phyloP scores from a whole-genome alignment of 768 basidiomycete species.

The Rickenella mellea region DNA sequence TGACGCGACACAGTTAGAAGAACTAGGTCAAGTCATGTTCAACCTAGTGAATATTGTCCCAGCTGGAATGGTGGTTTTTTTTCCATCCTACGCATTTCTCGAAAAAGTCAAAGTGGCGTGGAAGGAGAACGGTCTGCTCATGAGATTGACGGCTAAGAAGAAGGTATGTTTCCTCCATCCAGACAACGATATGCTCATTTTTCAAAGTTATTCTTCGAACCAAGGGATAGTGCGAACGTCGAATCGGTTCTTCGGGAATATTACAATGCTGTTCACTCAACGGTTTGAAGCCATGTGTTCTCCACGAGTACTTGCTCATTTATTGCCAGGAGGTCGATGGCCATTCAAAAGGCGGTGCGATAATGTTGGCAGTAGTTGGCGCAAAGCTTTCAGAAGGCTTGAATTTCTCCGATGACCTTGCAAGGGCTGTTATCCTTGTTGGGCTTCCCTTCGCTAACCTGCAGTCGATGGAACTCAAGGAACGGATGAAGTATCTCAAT shows the following conservation, averaged over 20 bases:
- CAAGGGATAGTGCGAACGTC: conserved; percentile 59
- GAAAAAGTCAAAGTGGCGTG: conserved; percentile 58
- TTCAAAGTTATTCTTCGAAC: conserved; percentile 79
- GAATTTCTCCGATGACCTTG: conserved; percentile 49
- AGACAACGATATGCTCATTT: conserved; percentile 4
- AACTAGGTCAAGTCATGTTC: conserved; percentile 76
- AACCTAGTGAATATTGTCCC: conserved; percentile 76
- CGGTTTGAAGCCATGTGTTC: conserved; percentile 1
- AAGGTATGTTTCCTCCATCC: conserved; percentile 34
- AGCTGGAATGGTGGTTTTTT: conserved; percentile 86
- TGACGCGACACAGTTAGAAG: conserved; percentile 43
- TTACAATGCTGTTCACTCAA: conserved; percentile 31
- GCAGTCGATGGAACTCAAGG: conserved; percentile 82
- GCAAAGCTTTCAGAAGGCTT: conserved; percentile 95
- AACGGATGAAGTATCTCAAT: conserved; percentile 84
- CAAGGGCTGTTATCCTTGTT: conserved; percentile 77
- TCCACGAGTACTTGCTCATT: background rate
- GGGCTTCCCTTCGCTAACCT: conserved; percentile 93
- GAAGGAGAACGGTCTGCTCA: conserved; percentile 50
- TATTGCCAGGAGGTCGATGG: conserved; percentile 4
- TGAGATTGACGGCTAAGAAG: conserved; percentile 62
- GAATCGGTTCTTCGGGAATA: conserved; percentile 73
- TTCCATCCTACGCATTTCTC: conserved; percentile 85
- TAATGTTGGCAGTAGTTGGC: conserved; percentile 91
- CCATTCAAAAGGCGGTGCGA: conserved; percentile 48